Conservation (phyloP, 352 stramenopile genomes). For the Blastocystis sp. region DNA sequence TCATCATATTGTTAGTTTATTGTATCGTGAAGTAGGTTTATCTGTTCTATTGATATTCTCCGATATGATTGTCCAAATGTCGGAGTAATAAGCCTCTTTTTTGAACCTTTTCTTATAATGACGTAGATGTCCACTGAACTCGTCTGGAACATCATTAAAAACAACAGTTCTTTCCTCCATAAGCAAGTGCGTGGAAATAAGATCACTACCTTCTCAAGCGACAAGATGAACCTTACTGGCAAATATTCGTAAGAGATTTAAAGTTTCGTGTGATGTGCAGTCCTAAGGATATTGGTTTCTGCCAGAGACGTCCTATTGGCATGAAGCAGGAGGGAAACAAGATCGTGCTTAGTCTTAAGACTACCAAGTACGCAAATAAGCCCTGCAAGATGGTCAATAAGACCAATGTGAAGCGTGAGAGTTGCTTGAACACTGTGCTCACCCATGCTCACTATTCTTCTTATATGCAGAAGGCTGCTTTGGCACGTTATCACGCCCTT, state of each 20-base stretch:
- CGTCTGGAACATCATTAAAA: slow-evolving; percentile 53
- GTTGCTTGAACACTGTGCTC: background rate
- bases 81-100: background rate
- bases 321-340: slow-evolving; percentile 10
- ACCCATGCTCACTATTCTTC: background rate
- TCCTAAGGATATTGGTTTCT: slow-evolving; percentile 46
- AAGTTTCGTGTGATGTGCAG: background rate
- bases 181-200: slow-evolving; percentile 47
- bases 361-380: slow-evolving; percentile 31
- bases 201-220: slow-evolving; percentile 46
- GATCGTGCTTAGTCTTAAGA: slow-evolving; percentile 15
- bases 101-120: background rate
- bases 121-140: slow-evolving; percentile 56
- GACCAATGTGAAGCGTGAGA: background rate
- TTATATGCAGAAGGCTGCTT: slow-evolving; percentile 7
- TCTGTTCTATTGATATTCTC: background rate
- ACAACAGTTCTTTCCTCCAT: slow-evolving; percentile 28
- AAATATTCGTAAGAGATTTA: background rate
- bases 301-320: slow-evolving; percentile 11
- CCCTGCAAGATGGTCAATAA: slow-evolving; percentile 20
- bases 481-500: slow-evolving; percentile 32
- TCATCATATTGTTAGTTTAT: slow-evolving; percentile 56
- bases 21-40: slow-evolving; percentile 49
- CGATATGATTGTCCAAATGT: background rate
- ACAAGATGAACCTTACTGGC: slow-evolving; percentile 15